Percentiles rank a stretch among this genome's conserved stretches.
Evolutionary conservation across 2,329 filamentous ascomycete species (phyloP).

Genomic region (Pyrenochaeta sp.): DNA sequence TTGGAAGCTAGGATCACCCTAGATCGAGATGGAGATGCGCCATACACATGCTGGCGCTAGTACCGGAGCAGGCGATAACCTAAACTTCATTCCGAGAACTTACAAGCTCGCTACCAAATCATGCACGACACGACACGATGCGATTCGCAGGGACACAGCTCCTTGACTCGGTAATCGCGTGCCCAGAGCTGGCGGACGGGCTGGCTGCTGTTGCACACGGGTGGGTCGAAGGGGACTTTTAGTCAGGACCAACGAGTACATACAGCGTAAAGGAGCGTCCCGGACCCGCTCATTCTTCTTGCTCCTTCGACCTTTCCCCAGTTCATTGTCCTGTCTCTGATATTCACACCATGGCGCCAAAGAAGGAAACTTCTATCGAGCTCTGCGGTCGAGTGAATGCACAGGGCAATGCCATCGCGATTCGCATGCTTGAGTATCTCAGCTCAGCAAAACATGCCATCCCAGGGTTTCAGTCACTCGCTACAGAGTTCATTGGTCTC

Average conservation of each 20-base stretch:
- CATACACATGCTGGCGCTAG: constrained; percentile 21
- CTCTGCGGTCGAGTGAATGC: constrained; percentile 67
- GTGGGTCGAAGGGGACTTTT: constrained; percentile 12
- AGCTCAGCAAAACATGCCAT: constrained; percentile 45
- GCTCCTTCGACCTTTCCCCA: constrained; percentile 4
- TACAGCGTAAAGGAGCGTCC: constrained; percentile 20
- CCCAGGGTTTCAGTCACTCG: constrained; percentile 61
- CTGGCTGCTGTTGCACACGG: constrained; percentile 22
- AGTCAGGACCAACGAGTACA: constrained; percentile 21
- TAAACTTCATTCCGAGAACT: constrained; percentile 25
- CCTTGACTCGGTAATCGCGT: constrained; percentile 26
- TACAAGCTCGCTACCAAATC: constrained; percentile 18
- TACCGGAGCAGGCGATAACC: constrained; percentile 28
- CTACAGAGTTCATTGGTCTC: constrained; percentile 72
- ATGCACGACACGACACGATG: constrained; percentile 16
- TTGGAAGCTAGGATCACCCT: constrained; percentile 27
- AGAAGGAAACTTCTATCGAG: constrained; percentile 55
- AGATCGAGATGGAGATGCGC: constrained; percentile 9
- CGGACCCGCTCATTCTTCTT: constrained; percentile 12
- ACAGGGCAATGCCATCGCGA: constrained; percentile 62
- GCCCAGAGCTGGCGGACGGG: constrained; percentile 29
- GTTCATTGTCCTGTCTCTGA: constrained; percentile 7
- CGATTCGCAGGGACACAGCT: constrained; percentile 14
- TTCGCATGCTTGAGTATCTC: constrained; percentile 51
- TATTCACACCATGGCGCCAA: constrained; percentile 41